These are phyloP conservation scores for Ganoderma lingzhi DNA, from an alignment of 1,284 basidiomycete species.

Conservation along the genomic window DNA sequence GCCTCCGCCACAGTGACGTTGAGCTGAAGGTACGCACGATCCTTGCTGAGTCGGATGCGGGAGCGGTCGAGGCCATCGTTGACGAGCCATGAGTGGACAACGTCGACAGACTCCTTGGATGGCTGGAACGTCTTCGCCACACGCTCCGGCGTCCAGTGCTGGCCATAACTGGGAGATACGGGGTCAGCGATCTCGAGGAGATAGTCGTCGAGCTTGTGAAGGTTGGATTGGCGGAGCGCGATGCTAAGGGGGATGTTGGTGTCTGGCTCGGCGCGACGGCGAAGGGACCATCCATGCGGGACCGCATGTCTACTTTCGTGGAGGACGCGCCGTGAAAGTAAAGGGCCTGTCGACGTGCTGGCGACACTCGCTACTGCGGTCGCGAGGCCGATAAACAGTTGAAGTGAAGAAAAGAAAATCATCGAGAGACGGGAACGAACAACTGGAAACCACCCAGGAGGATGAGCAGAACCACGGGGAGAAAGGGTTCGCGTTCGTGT, in stretches of 20 bases:
- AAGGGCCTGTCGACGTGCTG: conserved; percentile 12
- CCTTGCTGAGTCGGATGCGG: conserved; percentile 43
- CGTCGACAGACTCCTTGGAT: conserved; percentile 48
- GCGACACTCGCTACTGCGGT: conserved; percentile 9
- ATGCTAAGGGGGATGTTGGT: conserved; percentile 50
- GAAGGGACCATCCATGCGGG: conserved; percentile 47
- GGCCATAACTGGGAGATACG: conserved; percentile 48
- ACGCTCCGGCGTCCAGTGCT: conserved; percentile 48
- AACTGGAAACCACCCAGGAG: conserved; percentile 4
- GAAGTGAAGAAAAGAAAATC: conserved; percentile 12
- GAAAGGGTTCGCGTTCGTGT: no score
- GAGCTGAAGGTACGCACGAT: conserved; percentile 51
- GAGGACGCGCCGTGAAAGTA: conserved; percentile 42
- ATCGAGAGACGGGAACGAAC: conserved; percentile 9
- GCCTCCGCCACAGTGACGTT: conserved; percentile 53
- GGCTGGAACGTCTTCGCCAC: conserved; percentile 52
- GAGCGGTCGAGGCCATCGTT: conserved; percentile 42
- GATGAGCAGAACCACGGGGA: not conserved
- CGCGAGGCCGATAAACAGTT: conserved; percentile 13
- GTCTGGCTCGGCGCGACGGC: conserved; percentile 43
- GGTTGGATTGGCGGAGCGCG: conserved; percentile 53
- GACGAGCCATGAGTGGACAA: conserved; percentile 42
- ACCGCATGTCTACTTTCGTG: conserved; percentile 47
- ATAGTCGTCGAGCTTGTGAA: conserved; percentile 48
- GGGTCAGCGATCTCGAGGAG: conserved; percentile 55